Conservation (phyloP, 2,329 filamentous ascomycete species). For the Curvularia lunata region DNA sequence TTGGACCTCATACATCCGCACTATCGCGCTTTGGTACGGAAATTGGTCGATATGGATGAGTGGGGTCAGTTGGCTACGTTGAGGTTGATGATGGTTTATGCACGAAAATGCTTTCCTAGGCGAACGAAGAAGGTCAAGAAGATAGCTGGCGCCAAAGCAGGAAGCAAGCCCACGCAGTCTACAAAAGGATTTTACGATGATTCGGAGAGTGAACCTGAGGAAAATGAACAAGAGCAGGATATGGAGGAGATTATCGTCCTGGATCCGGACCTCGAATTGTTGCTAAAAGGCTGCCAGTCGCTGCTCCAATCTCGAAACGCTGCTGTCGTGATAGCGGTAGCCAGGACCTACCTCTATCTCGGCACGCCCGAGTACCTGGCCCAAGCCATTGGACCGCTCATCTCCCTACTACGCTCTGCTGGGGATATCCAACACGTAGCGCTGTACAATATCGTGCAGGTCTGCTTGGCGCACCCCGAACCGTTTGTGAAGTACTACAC, state of each 20-base stretch:
- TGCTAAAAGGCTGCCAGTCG: constrained; percentile 80
- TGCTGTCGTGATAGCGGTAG: constrained; percentile 87
- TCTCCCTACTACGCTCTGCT: constrained; percentile 82
- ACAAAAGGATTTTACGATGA: constrained; percentile 84
- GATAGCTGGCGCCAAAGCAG: constrained; percentile 50
- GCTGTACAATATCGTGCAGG: constrained; percentile 93
- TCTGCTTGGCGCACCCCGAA: constrained; percentile 76
- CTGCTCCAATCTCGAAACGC: constrained; percentile 92
- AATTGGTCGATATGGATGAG: constrained; percentile 98
- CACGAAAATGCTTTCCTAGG: constrained; percentile 83
- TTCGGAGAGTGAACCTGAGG: constrained; percentile 45
- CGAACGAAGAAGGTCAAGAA: constrained; percentile 65
- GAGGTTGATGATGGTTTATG: constrained; percentile 81
- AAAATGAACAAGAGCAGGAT: constrained; percentile 55
- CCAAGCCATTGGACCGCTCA: constrained; percentile 78
- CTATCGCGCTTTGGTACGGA: constrained; percentile 83
- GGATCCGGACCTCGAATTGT: constrained; percentile 81
- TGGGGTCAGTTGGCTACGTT: constrained; percentile 92
- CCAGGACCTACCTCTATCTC: constrained; percentile 82
- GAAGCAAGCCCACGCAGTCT: constrained; percentile 46
- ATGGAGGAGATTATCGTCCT: constrained; percentile 66
- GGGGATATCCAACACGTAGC: constrained; percentile 89
- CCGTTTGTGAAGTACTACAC: constrained; percentile 88
- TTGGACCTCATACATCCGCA: constrained; percentile 90
- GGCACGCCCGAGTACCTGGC: constrained; percentile 79